A percentile compares a stretch with the other conserved stretches of the same genome.
These are phyloP conservation scores for Scutellaria galericulata DNA, from an alignment of 257 asterid genomes.

Conservation along the genomic window DNA sequence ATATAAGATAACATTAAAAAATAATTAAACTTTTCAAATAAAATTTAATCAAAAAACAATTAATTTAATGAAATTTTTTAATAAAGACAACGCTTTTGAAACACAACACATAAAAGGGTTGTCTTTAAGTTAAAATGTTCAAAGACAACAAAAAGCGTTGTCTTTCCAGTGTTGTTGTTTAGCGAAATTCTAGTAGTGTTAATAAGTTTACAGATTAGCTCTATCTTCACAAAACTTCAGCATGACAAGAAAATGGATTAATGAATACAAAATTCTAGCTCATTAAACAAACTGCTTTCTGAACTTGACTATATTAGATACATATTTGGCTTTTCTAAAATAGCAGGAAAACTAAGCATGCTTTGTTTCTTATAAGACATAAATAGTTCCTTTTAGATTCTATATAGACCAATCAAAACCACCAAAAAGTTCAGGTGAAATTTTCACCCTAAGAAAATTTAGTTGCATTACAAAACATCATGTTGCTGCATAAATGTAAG, in stretches of 20 bases:
- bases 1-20: no score
- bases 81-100: no score
- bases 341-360: neutral
- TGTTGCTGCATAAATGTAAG: neutral
- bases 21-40: no score
- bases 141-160: no score
- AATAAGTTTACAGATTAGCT: neutral
- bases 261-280: neutral
- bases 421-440: neutral
- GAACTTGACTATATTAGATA: neutral
- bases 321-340: conserved; percentile 13
- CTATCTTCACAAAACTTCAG: conserved; percentile 4
- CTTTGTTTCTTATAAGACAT: neutral
- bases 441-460: neutral
- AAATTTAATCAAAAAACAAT: no score
- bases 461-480: conserved; percentile 25
- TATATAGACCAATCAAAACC: neutral
- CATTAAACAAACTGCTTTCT: neutral
- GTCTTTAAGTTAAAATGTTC: no score
- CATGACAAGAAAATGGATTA: neutral
- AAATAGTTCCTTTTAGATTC: conserved; percentile 21
- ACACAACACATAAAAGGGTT: no score
- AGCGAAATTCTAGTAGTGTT: no score
- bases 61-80: no score
- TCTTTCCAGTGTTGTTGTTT: no score